Percentiles rank a stretch among this genome's conserved stretches.
phyloP scores from a whole-genome alignment of 768 basidiomycete genomes.

The Lactifluus rugatus region DNA sequence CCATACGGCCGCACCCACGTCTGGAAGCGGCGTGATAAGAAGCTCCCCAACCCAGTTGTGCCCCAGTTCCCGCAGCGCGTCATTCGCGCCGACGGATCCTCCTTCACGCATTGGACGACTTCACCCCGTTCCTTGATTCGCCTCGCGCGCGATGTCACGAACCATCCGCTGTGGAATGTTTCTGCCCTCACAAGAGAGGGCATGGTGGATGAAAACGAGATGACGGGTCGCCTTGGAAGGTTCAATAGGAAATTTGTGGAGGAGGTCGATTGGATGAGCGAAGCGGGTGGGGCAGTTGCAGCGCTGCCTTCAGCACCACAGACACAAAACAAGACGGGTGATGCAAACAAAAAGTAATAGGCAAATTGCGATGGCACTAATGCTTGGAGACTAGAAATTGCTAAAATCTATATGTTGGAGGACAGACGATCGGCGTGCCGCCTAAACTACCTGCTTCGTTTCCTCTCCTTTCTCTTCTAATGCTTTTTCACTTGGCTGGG shows the following conservation, averaged over 20 bases:
- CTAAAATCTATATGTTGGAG: slow-evolving; percentile 9
- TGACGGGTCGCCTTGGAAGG: slow-evolving; percentile 69
- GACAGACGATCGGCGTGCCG: background rate
- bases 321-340: background rate
- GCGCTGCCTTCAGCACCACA: background rate
- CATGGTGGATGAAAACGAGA: slow-evolving; percentile 58
- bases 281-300: slow-evolving; percentile 3
- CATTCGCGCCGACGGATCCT: slow-evolving; percentile 80
- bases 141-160: slow-evolving; percentile 80
- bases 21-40: slow-evolving; percentile 56
- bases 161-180: slow-evolving; percentile 81
- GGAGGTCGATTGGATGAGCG: slow-evolving; percentile 28
- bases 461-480: background rate
- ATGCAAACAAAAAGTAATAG: background rate
- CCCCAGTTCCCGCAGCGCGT: slow-evolving; percentile 82
- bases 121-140: slow-evolving; percentile 70
- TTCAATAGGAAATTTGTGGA: slow-evolving; percentile 68
- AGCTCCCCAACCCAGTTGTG: slow-evolving; percentile 74
- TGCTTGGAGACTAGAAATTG: slow-evolving; percentile 5
- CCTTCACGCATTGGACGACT: slow-evolving; percentile 81
- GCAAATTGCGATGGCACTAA: background rate
- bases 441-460: background rate
- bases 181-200: slow-evolving; percentile 35
- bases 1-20: slow-evolving; percentile 82
- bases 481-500: background rate